phyloP scores from a whole-genome alignment of 805 yeast genomes.

The Suhomyces faveliae region DNA sequence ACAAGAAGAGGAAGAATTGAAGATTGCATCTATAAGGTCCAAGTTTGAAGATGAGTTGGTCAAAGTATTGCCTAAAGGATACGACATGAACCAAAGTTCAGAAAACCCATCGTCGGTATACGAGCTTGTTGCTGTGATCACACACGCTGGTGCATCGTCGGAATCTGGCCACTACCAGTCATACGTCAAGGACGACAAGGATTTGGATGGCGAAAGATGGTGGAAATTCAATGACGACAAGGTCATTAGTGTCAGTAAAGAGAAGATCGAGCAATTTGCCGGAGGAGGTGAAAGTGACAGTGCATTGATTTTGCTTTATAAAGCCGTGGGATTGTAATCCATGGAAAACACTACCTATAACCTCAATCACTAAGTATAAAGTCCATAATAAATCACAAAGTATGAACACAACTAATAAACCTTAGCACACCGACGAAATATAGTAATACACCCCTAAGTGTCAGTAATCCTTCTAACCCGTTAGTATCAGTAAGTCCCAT shows the following conservation, averaged over 20 bases:
- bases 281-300: slow-evolving; percentile 99
- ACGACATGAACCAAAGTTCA: slow-evolving; percentile 40
- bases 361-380: too few relatives aligned
- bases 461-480: too few relatives aligned
- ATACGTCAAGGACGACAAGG: slow-evolving; percentile 70
- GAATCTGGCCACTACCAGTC: slow-evolving; percentile 98
- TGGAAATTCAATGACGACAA: slow-evolving; percentile 94
- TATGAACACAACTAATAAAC: too few relatives aligned
- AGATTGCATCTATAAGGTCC: slow-evolving; percentile 43
- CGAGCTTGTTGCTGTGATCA: slow-evolving; percentile 76
- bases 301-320: slow-evolving; percentile 85
- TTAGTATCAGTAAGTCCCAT: too few relatives aligned
- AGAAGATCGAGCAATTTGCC: slow-evolving; percentile 78
- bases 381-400: too few relatives aligned
- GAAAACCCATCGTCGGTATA: slow-evolving; percentile 88
- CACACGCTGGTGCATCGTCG: slow-evolving; percentile 94
- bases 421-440: too few relatives aligned
- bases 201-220: slow-evolving; percentile 74
- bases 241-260: slow-evolving; percentile 72
- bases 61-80: slow-evolving; percentile 41
- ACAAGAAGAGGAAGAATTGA: slow-evolving; percentile 53
- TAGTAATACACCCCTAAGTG: too few relatives aligned
- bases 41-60: slow-evolving; percentile 52
- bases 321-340: slow-evolving; percentile 62
- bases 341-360: too few relatives aligned